Evolutionary conservation across 441 rosid genomes (phyloP).

Genomic region (Francoa sonchifolia): DNA sequence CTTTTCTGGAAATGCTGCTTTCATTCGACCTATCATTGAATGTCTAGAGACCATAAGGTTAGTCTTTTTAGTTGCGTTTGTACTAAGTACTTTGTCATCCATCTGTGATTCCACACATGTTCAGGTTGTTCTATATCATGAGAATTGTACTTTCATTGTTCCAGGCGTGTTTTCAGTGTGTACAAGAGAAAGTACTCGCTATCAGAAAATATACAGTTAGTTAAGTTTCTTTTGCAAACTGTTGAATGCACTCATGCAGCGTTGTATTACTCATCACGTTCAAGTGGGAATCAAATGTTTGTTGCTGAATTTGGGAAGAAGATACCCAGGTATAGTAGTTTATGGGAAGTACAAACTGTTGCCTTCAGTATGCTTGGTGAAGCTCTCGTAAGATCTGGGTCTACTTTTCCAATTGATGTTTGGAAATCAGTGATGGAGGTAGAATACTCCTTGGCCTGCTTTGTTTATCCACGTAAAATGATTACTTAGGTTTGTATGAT

Average conservation of each 20-base stretch:
- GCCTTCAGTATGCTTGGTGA: constrained; percentile 56
- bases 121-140: background rate
- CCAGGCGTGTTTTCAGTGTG: constrained; percentile 34
- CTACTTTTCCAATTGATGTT: constrained; percentile 41
- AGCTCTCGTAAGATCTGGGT: constrained; percentile 37
- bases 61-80: background rate
- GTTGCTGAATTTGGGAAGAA: constrained; percentile 30
- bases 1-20: constrained; percentile 5
- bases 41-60: constrained; percentile 19
- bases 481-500: constrained; percentile 8
- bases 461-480: constrained; percentile 5
- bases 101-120: background rate
- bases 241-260: constrained; percentile 29
- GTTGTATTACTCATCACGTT: constrained; percentile 22
- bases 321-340: constrained; percentile 21
- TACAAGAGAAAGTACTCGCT: constrained; percentile 28
- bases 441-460: constrained; percentile 8
- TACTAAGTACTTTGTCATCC: background rate
- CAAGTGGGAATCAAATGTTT: constrained; percentile 20
- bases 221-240: constrained; percentile 47
- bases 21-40: constrained; percentile 11
- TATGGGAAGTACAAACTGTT: constrained; percentile 55
- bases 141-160: constrained; percentile 1
- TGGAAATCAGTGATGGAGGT: constrained; percentile 69
- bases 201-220: constrained; percentile 38